Evolutionary conservation across 345 rosid genomes (phyloP), one percentile per base, ranked within the genome.

Genomic region (Ailanthus altissimus): DNA sequence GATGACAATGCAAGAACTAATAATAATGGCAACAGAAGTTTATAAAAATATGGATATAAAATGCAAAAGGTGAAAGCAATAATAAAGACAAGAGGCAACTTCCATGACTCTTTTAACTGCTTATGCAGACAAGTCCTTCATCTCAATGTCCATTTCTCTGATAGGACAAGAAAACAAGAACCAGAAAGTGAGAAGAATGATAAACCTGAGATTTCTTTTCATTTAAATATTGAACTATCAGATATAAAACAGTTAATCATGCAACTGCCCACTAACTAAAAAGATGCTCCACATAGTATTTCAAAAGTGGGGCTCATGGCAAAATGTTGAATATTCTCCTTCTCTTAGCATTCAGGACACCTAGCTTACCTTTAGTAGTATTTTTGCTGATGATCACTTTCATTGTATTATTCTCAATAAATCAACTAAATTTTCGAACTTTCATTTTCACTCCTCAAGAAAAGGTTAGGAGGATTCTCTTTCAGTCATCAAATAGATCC

Each of bases 81-180:
- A 15, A 10, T 11, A 0, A 63, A 32, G 61, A 28, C 26, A 60
- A 28, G 43, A 46, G 45, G 62, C 36, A 70, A 53, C 74, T 32
- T 70, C 61, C 49, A 49, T 16, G 42, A 28, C 58, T 49, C 59
- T 25, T 70, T 51, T 18, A 18, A 32, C 73, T 46, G 72, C 72
- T 49, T 47, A 18, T 8, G 25, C 45, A 51, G 45, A 50, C 16
- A 49, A 50, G 54, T 50, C 42, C 67, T 62, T 32, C 16, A 62
- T 6, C 28, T 7, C 20, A 21, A 7, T 43, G 53, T 23, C 32
- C 28, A 8, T 53, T 67, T 67, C 14, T 13, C 38, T n/a, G 20
- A 21, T 53, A 40, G 38, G 26, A 50, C 40, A 63, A 50, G 50
- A 15, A 32, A 8, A 49, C 36, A 20, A 36, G 61, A 4, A 51